Conservation (phyloP, 768 basidiomycete species). For the Lactarius indigo region DNA sequence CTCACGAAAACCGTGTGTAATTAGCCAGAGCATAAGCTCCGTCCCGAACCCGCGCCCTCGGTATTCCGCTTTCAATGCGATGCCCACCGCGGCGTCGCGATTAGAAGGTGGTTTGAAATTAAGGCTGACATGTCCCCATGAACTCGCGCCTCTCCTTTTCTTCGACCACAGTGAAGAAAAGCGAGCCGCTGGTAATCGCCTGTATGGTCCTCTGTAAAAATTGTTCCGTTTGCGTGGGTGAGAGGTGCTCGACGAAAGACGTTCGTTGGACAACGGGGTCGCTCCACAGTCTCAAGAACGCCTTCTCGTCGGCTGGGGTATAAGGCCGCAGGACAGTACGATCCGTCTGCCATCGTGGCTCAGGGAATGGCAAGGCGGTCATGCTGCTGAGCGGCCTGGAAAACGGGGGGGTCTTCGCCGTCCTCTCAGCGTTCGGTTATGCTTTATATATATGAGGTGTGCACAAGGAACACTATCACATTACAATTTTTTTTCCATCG, state of each 20-base stretch:
- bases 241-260: conserved; percentile 18
- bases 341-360: conserved; percentile 13
- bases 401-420: neutral
- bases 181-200: neutral
- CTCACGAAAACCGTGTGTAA: conserved; percentile 40
- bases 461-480: neutral
- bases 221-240: conserved; percentile 12
- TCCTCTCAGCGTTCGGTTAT: neutral
- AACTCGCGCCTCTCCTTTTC: conserved; percentile 32
- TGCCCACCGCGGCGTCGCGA: conserved; percentile 34
- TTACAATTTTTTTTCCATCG: neutral
- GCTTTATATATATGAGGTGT: neutral
- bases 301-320: conserved; percentile 10
- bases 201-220: conserved; percentile 16
- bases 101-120: conserved; percentile 30
- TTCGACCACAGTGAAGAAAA: conserved; percentile 32
- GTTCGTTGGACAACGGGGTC: conserved; percentile 17
- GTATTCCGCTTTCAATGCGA: conserved; percentile 33
- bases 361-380: neutral
- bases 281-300: conserved; percentile 16
- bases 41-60: conserved; percentile 43
- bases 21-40: conserved; percentile 39
- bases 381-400: neutral
- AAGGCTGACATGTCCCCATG: conserved; percentile 34
- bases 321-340: conserved; percentile 19